A percentile compares a stretch with the other conserved stretches of the same genome.
Evolutionary conservation across 306 rosid species (phyloP).

Genomic region (cucumber (Cucumis sativus)): DNA sequence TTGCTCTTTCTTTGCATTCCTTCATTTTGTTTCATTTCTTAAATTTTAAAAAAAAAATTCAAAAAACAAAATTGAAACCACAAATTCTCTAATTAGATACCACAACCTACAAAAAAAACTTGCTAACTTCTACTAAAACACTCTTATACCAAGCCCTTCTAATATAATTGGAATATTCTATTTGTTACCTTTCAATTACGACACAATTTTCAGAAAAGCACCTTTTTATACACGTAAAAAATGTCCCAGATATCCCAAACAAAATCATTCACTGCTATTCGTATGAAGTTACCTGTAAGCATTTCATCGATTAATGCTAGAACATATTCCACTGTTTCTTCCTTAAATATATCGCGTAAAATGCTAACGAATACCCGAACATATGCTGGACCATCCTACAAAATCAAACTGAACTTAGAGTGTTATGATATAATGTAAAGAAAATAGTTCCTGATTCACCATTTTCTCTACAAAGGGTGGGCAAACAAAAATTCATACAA

Average conservation of each 20-base stretch:
- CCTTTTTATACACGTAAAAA: background rate
- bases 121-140: background rate
- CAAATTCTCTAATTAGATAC: background rate
- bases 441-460: background rate
- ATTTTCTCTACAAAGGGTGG: background rate
- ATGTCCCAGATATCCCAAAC: background rate
- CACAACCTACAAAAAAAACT: background rate
- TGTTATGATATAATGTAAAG: background rate
- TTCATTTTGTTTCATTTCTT: too few species aligned
- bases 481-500: background rate
- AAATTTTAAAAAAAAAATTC: background rate
- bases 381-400: conserved; percentile 94
- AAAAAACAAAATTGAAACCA: background rate
- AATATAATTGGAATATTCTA: background rate
- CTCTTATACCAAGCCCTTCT: background rate
- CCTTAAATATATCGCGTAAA: conserved; percentile 75
- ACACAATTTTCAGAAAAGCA: background rate
- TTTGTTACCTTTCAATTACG: background rate
- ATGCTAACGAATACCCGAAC: conserved; percentile 70
- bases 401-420: background rate
- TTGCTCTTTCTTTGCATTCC: too few species aligned
- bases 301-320: conserved; percentile 80
- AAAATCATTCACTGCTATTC: background rate
- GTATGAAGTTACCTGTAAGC: conserved; percentile 55
- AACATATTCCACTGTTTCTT: conserved; percentile 87